Evolutionary conservation across 768 basidiomycete species (phyloP).

Genomic region (Termitomyces sp.): DNA sequence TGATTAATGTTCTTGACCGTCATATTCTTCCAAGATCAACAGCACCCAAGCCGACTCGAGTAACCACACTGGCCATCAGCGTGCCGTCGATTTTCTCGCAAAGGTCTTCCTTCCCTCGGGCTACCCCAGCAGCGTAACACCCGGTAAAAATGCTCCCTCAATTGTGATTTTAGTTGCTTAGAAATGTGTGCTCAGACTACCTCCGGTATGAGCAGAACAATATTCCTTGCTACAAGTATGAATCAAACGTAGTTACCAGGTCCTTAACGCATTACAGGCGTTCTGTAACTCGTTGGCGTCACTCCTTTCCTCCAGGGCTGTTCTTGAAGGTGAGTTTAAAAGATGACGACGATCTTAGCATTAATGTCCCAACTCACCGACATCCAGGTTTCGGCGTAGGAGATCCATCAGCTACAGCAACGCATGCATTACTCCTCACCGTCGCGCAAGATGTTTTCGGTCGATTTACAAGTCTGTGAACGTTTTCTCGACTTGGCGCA

Average conservation of each 20-base stretch:
- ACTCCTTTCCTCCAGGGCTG: too few species aligned
- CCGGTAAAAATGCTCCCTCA: conserved; percentile 32
- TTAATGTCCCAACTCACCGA: neutral
- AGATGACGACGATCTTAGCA: neutral
- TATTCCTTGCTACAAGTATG: too few species aligned
- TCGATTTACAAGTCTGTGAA: conserved; percentile 52
- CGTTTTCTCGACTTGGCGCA: neutral
- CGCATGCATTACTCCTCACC: conserved; percentile 57
- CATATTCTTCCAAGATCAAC: too few species aligned
- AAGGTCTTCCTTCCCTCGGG: conserved; percentile 60
- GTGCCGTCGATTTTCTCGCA: conserved; percentile 25
- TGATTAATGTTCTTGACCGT: too few species aligned
- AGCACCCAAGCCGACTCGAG: too few species aligned
- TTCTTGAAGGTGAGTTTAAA: conserved; percentile 47
- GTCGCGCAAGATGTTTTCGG: conserved; percentile 61
- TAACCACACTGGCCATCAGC: neutral
- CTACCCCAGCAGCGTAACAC: too few species aligned
- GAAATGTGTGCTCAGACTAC: conserved; percentile 38
- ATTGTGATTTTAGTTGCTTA: neutral
- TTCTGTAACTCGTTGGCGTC: too few species aligned
- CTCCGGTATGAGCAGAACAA: too few species aligned
- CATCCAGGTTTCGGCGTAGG: conserved; percentile 63
- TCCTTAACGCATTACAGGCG: too few species aligned
- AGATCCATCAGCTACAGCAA: conserved; percentile 58
- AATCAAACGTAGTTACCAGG: too few species aligned